Evolutionary conservation across 805 yeast species (phyloP).

Genomic region (Candida ponderosae): DNA sequence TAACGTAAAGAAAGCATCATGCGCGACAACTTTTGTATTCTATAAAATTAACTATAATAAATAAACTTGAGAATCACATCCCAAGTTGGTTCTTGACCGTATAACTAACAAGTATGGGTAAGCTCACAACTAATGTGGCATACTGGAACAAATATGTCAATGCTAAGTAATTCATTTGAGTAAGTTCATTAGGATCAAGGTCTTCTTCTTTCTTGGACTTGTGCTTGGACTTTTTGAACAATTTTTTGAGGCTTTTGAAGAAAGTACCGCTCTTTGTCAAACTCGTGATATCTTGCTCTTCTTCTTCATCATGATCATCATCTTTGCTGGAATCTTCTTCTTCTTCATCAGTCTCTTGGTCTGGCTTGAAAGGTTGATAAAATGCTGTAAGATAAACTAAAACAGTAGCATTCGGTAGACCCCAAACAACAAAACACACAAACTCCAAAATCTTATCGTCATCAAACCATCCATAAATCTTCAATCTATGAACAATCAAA

Average conservation of each 20-base stretch:
- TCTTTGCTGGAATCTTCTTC: no score
- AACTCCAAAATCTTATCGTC: conserved; percentile 54
- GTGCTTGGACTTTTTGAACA: no score
- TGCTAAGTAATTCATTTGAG: conserved; percentile 18
- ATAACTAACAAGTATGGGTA: conserved; percentile 17
- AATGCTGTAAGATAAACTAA: conserved; percentile 84
- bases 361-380: conserved; percentile 61
- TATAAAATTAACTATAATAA: neutral
- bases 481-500: conserved; percentile 52
- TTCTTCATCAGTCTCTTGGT: conserved; percentile 13
- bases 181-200: conserved; percentile 1
- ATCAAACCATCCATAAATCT: conserved; percentile 58
- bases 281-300: no score
- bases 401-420: conserved; percentile 85
- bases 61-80: neutral
- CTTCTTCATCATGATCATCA: neutral
- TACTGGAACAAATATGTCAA: conserved; percentile 17
- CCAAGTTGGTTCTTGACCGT: conserved; percentile 5
- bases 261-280: no score
- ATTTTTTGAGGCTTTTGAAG: no score
- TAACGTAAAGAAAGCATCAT: no score
- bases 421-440: conserved; percentile 68
- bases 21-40: no score
- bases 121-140: conserved; percentile 13
- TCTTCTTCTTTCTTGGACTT: no score